These are phyloP conservation scores for Canna indica DNA, from an alignment of 176 grass and related monocot species.

Conservation along the genomic window DNA sequence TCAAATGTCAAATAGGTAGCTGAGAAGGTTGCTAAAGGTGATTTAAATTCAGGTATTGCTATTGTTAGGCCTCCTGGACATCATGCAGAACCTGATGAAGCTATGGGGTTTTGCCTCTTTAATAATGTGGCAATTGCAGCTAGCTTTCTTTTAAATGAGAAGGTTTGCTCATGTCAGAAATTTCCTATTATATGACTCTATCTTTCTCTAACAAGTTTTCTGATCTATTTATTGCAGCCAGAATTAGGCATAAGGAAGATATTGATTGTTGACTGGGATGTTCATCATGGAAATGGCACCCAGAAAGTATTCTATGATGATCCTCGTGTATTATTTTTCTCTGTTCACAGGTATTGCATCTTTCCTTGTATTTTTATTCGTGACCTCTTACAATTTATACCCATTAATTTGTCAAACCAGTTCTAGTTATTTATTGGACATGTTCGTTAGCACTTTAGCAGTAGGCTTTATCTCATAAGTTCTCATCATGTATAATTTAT, in stretches of 20 bases:
- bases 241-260: slow-evolving; percentile 92
- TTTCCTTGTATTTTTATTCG: background rate
- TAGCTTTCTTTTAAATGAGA: slow-evolving; percentile 84
- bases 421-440: background rate
- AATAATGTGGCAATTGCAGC: slow-evolving; percentile 87
- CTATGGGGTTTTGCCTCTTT: slow-evolving; percentile 99
- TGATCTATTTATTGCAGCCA: slow-evolving; percentile 37
- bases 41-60: slow-evolving; percentile 80
- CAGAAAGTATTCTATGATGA: slow-evolving; percentile 86
- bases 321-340: slow-evolving; percentile 86
- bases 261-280: slow-evolving; percentile 96
- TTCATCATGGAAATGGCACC: slow-evolving; percentile 95
- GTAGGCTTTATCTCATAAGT: background rate
- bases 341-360: slow-evolving; percentile 68
- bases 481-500: background rate
- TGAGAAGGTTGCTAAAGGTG: slow-evolving; percentile 76
- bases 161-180: slow-evolving; percentile 22
- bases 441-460: background rate
- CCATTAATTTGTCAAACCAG: background rate
- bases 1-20: slow-evolving; percentile 44
- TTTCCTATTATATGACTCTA: background rate
- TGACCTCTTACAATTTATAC: background rate
- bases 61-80: slow-evolving; percentile 92
- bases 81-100: slow-evolving; percentile 72
- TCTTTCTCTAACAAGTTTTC: background rate